A percentile compares a stretch with the other conserved stretches of the same genome.
Conservation (phyloP, 306 rosid genomes). For the Rubus idaeus region DNA sequence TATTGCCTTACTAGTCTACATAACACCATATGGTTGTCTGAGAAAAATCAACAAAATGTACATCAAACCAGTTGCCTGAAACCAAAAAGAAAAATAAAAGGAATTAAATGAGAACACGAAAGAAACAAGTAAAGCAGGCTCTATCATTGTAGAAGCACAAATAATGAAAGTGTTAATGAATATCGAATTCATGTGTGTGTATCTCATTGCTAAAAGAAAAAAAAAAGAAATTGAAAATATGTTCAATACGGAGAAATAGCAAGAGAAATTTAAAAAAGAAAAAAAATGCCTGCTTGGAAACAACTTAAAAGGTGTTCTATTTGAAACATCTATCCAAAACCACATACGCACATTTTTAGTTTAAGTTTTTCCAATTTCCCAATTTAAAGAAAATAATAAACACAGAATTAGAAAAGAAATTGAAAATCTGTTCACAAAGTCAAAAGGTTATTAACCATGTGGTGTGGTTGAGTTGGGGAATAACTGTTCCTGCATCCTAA, state of each 20-base stretch:
- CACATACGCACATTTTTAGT: not conserved
- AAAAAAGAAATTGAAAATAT: no score
- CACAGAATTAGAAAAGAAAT: not conserved
- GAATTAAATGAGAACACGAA: not conserved
- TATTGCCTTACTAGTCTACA: no score
- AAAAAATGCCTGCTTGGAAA: not conserved
- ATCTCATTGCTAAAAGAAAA: no score
- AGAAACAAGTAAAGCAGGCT: not conserved
- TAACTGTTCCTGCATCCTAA: no score
- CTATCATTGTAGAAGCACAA: not conserved
- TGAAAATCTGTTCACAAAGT: constrained; percentile 12
- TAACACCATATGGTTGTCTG: no score
- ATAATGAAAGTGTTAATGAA: no score
- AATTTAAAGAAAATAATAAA: not conserved
- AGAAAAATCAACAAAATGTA: no score
- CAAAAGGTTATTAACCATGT: no score
- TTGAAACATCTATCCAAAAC: not conserved
- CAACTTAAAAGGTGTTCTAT: not conserved
- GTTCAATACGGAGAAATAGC: not conserved
- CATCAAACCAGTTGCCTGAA: no score
- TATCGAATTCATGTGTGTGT: not conserved
- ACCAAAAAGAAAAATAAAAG: no score
- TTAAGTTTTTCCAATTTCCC: not conserved
- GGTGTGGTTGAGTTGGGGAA: no score
- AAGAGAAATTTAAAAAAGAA: not conserved